phyloP scores from a whole-genome alignment of 345 rosid genomes.

The Mangifera indica region DNA sequence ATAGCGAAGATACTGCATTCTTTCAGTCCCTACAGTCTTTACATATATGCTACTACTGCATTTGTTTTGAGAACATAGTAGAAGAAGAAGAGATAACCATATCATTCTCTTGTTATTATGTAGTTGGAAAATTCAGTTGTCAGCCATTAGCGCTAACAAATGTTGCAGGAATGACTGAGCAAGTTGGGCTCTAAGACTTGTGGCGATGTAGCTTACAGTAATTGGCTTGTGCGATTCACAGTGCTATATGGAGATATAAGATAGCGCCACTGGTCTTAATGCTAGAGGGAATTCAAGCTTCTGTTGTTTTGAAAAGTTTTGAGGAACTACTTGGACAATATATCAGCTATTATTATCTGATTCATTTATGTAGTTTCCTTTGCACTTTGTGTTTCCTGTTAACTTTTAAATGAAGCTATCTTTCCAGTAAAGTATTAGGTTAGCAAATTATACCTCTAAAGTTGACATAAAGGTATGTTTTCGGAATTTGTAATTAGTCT shows the following conservation, averaged over 20 bases:
- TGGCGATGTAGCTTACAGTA: too few relatives aligned
- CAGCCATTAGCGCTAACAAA: background rate
- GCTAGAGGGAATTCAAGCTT: background rate
- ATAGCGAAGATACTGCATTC: constrained; percentile 27
- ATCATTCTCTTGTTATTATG: background rate
- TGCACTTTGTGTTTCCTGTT: too few relatives aligned
- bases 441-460: too few relatives aligned
- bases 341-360: too few relatives aligned
- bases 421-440: too few relatives aligned
- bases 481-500: too few relatives aligned
- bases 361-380: too few relatives aligned
- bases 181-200: too few relatives aligned
- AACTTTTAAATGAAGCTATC: too few relatives aligned
- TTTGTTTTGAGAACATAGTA: background rate
- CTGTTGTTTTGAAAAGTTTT: background rate
- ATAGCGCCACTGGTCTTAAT: background rate
- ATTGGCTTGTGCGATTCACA: too few relatives aligned
- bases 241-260: background rate
- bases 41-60: background rate
- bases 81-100: background rate
- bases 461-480: too few relatives aligned
- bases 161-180: too few relatives aligned
- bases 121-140: background rate
- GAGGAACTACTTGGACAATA: background rate
- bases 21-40: constrained; percentile 26